phyloP scores from a whole-genome alignment of 805 yeast genomes.

The Kodamaea hsintzibuensis region DNA sequence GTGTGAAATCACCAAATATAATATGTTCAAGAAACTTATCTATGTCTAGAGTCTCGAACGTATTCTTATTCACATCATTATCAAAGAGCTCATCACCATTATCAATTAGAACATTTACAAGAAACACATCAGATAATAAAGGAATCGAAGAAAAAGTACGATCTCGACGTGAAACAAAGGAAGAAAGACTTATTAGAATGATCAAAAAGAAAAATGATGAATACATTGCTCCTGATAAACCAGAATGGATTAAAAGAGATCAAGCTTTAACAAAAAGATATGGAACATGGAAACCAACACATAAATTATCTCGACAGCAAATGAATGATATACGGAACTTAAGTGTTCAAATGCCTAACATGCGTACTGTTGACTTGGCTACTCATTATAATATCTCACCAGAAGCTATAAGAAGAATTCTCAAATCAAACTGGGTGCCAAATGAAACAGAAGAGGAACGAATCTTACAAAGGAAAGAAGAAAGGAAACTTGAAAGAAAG shows the following conservation, averaged over 20 bases:
- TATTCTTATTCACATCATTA: background rate
- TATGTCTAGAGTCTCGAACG: background rate
- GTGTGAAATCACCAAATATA: background rate
- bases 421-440: constrained; percentile 78
- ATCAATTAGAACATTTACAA: background rate
- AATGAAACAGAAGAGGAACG: constrained; percentile 49
- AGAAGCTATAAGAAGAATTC: constrained; percentile 77
- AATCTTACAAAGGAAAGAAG: constrained; percentile 22
- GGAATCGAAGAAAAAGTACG: background rate
- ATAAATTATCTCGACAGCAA: constrained; percentile 64
- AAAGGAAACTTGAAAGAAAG: constrained; percentile 14
- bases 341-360: constrained; percentile 58
- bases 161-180: background rate
- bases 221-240: constrained; percentile 23
- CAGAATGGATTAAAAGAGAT: constrained; percentile 69
- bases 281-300: constrained; percentile 68
- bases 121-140: background rate
- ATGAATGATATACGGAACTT: constrained; percentile 64
- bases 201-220: constrained; percentile 42
- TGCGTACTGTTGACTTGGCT: constrained; percentile 60
- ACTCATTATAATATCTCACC: constrained; percentile 70
- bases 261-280: constrained; percentile 63
- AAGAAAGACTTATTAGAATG: constrained; percentile 3
- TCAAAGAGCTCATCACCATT: background rate
- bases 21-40: background rate